Percentiles rank a stretch among this genome's conserved stretches.
phyloP scores from a whole-genome alignment of 257 asterid species.

The Rehmannia glutinosa region DNA sequence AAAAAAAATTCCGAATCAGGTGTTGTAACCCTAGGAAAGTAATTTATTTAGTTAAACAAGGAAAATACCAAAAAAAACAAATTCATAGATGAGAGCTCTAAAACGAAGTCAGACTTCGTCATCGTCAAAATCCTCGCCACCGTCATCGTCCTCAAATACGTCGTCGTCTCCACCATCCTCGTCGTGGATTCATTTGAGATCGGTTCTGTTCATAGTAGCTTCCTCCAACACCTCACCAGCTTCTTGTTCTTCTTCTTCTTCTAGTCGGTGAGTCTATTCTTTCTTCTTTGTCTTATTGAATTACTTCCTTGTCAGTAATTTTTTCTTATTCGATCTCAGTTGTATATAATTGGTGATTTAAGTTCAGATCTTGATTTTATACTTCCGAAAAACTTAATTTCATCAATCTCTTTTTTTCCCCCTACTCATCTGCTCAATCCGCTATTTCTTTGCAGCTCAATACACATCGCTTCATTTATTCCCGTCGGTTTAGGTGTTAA shows the following conservation, averaged over 20 bases:
- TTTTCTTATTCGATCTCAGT: not conserved
- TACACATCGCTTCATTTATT: not conserved
- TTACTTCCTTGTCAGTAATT: slow-evolving; percentile 13
- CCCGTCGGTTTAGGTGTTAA: slow-evolving; percentile 3
- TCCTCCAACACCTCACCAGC: slow-evolving; percentile 76
- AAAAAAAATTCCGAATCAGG: slow-evolving; percentile 16
- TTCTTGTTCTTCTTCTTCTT: slow-evolving; percentile 60
- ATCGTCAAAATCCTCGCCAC: slow-evolving; percentile 67
- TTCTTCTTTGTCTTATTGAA: slow-evolving; percentile 20
- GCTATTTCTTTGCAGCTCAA: slow-evolving; percentile 16
- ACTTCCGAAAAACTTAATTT: slow-evolving; percentile 8
- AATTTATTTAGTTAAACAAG: slow-evolving; percentile 23
- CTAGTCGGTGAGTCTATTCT: slow-evolving; percentile 67
- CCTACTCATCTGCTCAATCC: slow-evolving; percentile 18
- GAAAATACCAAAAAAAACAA: not conserved
- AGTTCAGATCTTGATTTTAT: slow-evolving; percentile 39
- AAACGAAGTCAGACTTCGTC: slow-evolving; percentile 87
- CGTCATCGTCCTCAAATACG: slow-evolving; percentile 54
- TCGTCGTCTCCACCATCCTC: slow-evolving; percentile 62
- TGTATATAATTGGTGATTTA: not conserved
- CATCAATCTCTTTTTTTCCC: slow-evolving; percentile 1
- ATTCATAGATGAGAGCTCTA: slow-evolving; percentile 88
- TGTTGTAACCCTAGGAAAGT: slow-evolving; percentile 52
- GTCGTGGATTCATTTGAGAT: slow-evolving; percentile 92
- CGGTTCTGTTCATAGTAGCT: slow-evolving; percentile 80